These are phyloP conservation scores for Grosmannia clavigera DNA, from an alignment of 2,329 filamentous ascomycete genomes.

Conservation along the genomic window DNA sequence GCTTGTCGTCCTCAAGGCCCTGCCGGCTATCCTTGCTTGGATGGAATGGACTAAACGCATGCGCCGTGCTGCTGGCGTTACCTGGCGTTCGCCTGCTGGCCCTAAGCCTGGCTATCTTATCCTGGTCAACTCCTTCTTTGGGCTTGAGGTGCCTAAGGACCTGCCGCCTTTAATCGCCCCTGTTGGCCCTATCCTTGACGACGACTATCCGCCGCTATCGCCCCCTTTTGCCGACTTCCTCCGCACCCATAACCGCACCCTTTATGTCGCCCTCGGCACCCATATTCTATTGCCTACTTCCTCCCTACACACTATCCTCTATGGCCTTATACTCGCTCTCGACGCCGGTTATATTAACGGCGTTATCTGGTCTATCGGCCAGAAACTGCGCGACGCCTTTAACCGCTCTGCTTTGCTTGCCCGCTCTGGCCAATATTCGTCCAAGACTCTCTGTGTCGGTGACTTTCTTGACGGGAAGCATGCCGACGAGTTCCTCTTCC, in stretches of 20 bases:
- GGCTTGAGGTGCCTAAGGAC: background rate
- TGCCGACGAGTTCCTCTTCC: background rate
- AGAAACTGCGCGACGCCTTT: background rate
- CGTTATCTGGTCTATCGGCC: background rate
- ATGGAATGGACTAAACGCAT: background rate
- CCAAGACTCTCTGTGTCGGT: no score
- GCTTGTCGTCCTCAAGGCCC: background rate
- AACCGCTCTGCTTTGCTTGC: background rate
- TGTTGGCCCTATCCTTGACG: background rate
- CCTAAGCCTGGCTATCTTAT: background rate
- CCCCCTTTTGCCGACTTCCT: background rate
- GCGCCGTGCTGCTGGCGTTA: background rate
- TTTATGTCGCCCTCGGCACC: constrained; percentile 1
- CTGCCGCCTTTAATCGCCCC: background rate
- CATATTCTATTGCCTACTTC: background rate
- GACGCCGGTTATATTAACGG: background rate
- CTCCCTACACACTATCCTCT: background rate
- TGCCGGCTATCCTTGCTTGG: background rate
- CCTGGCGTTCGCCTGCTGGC: background rate
- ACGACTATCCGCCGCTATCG: background rate
- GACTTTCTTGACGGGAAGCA: background rate
- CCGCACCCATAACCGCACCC: background rate
- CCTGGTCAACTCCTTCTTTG: constrained; percentile 1
- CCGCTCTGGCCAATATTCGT: background rate
- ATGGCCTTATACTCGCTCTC: background rate